These are phyloP conservation scores for Colletotrichum orbiculare DNA, from an alignment of 2,329 filamentous ascomycete species.

Conservation along the genomic window DNA sequence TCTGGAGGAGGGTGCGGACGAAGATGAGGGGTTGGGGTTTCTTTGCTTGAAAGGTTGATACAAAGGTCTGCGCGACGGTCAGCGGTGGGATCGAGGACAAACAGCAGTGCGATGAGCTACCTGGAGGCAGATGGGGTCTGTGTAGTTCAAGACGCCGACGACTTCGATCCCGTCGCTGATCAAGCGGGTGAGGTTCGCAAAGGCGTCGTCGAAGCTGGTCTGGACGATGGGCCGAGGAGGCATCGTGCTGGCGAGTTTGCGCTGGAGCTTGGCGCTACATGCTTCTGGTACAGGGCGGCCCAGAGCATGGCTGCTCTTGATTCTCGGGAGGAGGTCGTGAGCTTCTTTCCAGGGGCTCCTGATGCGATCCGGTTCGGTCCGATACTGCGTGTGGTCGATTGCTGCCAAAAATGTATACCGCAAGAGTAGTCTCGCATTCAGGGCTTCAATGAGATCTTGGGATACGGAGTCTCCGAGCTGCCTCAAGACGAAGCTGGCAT, in stretches of 20 bases:
- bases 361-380: conserved; percentile 57
- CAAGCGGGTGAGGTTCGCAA: conserved; percentile 75
- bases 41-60: conserved; percentile 79
- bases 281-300: conserved; percentile 77
- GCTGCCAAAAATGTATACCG: conserved; percentile 71
- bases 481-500: conserved; percentile 65
- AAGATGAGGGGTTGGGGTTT: conserved; percentile 87
- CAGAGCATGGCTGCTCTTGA: conserved; percentile 70
- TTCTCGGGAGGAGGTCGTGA: conserved; percentile 59
- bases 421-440: conserved; percentile 74
- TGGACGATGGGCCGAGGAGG: conserved; percentile 91
- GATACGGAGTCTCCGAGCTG: conserved; percentile 51
- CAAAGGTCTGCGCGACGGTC: conserved; percentile 67
- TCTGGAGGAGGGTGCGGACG: conserved; percentile 82
- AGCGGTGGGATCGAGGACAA: neutral
- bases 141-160: conserved; percentile 74
- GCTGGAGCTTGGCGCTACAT: conserved; percentile 90
- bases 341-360: conserved; percentile 64
- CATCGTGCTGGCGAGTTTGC: conserved; percentile 92
- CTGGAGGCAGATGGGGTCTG: conserved; percentile 75
- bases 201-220: conserved; percentile 77
- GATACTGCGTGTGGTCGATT: conserved; percentile 59
- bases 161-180: conserved; percentile 79
- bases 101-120: conserved; percentile 52
- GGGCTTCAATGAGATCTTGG: conserved; percentile 61